phyloP scores from a whole-genome alignment of 2,329 filamentous ascomycete species.

The Epicoccum sorghinum region DNA sequence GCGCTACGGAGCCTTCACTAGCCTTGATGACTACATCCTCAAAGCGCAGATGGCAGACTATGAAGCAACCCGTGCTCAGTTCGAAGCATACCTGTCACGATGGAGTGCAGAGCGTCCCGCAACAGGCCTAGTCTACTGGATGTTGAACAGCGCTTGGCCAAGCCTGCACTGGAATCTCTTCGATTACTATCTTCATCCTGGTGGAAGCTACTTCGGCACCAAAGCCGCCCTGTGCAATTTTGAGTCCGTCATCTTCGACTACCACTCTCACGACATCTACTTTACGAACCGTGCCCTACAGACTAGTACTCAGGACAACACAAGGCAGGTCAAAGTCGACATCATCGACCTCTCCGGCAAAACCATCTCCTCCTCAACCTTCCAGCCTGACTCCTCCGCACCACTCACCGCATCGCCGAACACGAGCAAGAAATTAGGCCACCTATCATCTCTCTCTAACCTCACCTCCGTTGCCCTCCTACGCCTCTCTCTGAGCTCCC shows the following conservation, averaged over 20 bases:
- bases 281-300: slow-evolving; percentile 59
- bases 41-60: slow-evolving; percentile 69
- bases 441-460: slow-evolving; percentile 31
- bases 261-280: slow-evolving; percentile 53
- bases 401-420: slow-evolving; percentile 52
- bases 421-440: slow-evolving; percentile 27
- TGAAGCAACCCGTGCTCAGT: slow-evolving; percentile 65
- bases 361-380: slow-evolving; percentile 16
- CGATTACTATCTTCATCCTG: slow-evolving; percentile 66
- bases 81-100: slow-evolving; percentile 61
- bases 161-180: slow-evolving; percentile 70
- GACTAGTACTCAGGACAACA: neutral
- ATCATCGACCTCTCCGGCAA: slow-evolving; percentile 58
- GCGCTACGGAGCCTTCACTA: slow-evolving; percentile 59
- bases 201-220: slow-evolving; percentile 65
- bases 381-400: neutral
- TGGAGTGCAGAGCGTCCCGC: slow-evolving; percentile 61
- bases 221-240: slow-evolving; percentile 53
- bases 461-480: slow-evolving; percentile 57
- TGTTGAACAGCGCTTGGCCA: slow-evolving; percentile 70
- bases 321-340: slow-evolving; percentile 56
- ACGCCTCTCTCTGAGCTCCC: slow-evolving; percentile 53
- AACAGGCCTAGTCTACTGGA: slow-evolving; percentile 70
- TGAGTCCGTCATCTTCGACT: slow-evolving; percentile 65
- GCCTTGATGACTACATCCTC: slow-evolving; percentile 63